A percentile compares a stretch with the other conserved stretches of the same genome.
phyloP scores from a whole-genome alignment of 805 yeast genomes.

The Monosporozyma aquatica region DNA sequence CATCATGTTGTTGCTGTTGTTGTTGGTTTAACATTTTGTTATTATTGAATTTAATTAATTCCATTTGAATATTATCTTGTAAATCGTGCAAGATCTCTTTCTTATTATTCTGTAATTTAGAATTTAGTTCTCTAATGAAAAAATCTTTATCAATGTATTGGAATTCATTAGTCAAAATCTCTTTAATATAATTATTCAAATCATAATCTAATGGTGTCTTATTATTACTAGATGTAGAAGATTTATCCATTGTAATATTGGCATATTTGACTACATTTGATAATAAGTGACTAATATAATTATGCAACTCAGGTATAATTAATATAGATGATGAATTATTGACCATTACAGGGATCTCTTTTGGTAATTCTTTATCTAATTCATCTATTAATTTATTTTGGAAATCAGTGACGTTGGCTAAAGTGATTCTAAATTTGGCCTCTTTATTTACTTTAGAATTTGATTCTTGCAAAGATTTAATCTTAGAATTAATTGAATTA shows the following conservation, averaged over 20 bases:
- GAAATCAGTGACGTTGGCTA: conserved; percentile 21
- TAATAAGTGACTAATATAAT: conserved; percentile 15
- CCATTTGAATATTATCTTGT: conserved; percentile 7
- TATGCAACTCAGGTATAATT: conserved; percentile 27
- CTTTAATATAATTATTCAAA: conserved; percentile 25
- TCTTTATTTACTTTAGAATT: neutral
- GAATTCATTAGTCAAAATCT: conserved; percentile 24
- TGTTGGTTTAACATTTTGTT: neutral
- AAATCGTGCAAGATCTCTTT: conserved; percentile 24
- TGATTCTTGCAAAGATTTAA: neutral
- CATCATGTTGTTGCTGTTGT: no score
- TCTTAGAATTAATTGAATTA: conserved; percentile 1
- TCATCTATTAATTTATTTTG: conserved; percentile 15
- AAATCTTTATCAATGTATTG: conserved; percentile 24
- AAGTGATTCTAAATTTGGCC: conserved; percentile 5
- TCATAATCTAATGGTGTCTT: conserved; percentile 15
- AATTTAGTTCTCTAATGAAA: conserved; percentile 23
- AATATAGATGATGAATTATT: conserved; percentile 18
- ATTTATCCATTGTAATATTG: neutral
- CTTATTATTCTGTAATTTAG: conserved; percentile 20
- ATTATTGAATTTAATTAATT: neutral
- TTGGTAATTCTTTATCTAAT: conserved; percentile 19
- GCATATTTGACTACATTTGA: conserved; percentile 11
- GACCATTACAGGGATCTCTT: conserved; percentile 26
- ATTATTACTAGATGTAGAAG: neutral